Evolutionary conservation across 257 asterid species (phyloP).

Genomic region (Solanum rostratum): DNA sequence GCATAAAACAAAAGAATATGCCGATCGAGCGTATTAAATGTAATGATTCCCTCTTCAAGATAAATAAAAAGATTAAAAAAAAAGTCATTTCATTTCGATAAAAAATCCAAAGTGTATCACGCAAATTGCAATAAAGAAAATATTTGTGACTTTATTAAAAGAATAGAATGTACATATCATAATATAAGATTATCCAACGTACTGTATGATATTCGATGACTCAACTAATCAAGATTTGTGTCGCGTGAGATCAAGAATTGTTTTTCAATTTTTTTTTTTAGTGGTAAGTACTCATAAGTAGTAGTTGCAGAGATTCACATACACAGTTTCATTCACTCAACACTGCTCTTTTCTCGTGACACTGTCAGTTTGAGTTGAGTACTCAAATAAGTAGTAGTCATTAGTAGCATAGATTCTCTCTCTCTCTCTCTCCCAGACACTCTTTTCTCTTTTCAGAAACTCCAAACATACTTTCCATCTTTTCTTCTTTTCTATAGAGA

Average conservation of each 20-base stretch:
- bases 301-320: constrained; percentile 1
- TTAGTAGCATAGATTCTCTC: neutral
- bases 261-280: too few relatives aligned
- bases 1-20: too few relatives aligned
- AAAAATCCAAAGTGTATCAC: neutral
- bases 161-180: too few relatives aligned
- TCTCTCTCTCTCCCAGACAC: neutral
- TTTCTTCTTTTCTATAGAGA: neutral
- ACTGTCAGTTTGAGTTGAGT: neutral
- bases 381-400: neutral
- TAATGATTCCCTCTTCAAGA: too few relatives aligned
- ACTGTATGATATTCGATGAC: rapidly evolving
- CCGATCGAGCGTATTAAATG: too few relatives aligned
- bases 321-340: constrained; percentile 25
- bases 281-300: neutral
- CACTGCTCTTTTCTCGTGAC: constrained; percentile 64
- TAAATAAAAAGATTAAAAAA: too few relatives aligned
- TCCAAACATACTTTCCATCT: neutral
- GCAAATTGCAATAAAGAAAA: too few relatives aligned
- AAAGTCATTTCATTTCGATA: too few relatives aligned
- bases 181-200: neutral
- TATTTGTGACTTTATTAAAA: too few relatives aligned
- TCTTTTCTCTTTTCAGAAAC: neutral
- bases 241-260: neutral
- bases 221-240: neutral